Percentiles rank a stretch among this genome's conserved stretches.
These are phyloP conservation scores for Clonostachys solani DNA, from an alignment of 2,329 filamentous ascomycete genomes.

Conservation along the genomic window DNA sequence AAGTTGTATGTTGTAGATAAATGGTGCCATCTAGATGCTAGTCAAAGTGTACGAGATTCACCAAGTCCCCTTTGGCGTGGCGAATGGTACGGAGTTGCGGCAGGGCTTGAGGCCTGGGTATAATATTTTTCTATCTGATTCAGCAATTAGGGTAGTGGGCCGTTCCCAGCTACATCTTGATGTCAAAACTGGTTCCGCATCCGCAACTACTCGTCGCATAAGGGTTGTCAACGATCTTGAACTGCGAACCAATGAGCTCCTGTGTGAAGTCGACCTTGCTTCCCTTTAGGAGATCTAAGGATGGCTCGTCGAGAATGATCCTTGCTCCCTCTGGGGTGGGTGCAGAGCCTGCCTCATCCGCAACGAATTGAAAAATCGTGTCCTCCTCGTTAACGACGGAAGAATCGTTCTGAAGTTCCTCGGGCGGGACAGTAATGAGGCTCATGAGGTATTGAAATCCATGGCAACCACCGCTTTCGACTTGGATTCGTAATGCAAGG, in stretches of 20 bases:
- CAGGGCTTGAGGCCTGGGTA: not conserved
- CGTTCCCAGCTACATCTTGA: slow-evolving; percentile 53
- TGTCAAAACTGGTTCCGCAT: slow-evolving; percentile 96
- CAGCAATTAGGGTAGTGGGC: not conserved
- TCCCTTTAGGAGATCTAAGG: slow-evolving; percentile 82
- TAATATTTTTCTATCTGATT: not conserved
- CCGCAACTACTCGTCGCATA: slow-evolving; percentile 90
- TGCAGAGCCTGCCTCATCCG: slow-evolving; percentile 31
- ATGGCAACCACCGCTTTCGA: slow-evolving; percentile 93
- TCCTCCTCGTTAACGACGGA: slow-evolving; percentile 64
- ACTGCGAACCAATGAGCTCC: slow-evolving; percentile 85
- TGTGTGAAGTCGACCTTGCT: slow-evolving; percentile 96
- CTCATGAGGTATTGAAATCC: slow-evolving; percentile 98
- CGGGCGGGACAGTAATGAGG: slow-evolving; percentile 58
- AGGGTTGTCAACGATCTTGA: slow-evolving; percentile 94
- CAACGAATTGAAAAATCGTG: slow-evolving; percentile 73
- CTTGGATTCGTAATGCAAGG: slow-evolving; percentile 83
- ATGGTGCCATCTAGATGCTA: too few species aligned
- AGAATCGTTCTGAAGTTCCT: slow-evolving; percentile 23
- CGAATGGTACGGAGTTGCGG: not conserved
- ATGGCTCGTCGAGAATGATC: slow-evolving; percentile 84
- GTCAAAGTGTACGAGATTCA: too few species aligned
- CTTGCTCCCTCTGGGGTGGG: slow-evolving; percentile 49
- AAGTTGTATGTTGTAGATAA: too few species aligned
- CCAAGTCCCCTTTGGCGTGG: not conserved